A percentile compares a stretch with the other conserved stretches of the same genome.
Evolutionary conservation across 371 early-diverging fungal species (phyloP).

Genomic region (Actinomucor elegans): DNA sequence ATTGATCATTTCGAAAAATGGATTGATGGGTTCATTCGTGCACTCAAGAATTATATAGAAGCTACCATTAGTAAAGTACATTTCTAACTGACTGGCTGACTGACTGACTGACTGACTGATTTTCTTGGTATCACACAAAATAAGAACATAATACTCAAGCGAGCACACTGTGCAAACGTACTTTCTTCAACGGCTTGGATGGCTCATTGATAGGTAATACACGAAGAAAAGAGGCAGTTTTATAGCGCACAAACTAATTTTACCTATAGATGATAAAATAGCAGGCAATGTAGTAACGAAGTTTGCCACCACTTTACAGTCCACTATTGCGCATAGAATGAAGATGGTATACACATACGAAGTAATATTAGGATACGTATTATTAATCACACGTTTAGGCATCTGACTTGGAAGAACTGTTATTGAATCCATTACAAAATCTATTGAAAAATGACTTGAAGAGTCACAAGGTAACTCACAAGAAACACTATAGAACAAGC

Average conservation of each 20-base stretch:
- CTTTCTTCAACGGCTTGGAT: slow-evolving; percentile 31
- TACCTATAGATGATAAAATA: slow-evolving; percentile 30
- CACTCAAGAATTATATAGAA: slow-evolving; percentile 43
- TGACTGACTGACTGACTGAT: too few species aligned
- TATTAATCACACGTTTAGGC: slow-evolving; percentile 19
- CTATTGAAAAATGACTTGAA: slow-evolving; percentile 60
- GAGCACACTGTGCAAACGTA: slow-evolving; percentile 31
- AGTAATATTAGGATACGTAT: too few species aligned
- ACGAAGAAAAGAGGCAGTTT: not conserved
- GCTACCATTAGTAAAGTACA: slow-evolving; percentile 41
- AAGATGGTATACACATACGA: slow-evolving; percentile 47
- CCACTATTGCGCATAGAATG: slow-evolving; percentile 44
- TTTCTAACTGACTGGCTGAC: too few species aligned
- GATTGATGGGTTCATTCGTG: slow-evolving; percentile 52
- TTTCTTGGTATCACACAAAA: too few species aligned
- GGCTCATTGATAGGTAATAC: slow-evolving; percentile 39
- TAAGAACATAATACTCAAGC: slow-evolving; percentile 38
- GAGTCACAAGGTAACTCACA: slow-evolving; percentile 45
- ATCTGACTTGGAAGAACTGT: slow-evolving; percentile 52
- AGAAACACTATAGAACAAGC: too few species aligned
- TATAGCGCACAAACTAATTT: not conserved
- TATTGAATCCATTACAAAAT: slow-evolving; percentile 57
- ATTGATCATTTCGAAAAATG: slow-evolving; percentile 67
- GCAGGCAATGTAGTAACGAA: slow-evolving; percentile 33
- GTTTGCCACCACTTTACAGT: slow-evolving; percentile 49